Conservation (phyloP, 345 rosid genomes). For the Acer yangbiense region DNA sequence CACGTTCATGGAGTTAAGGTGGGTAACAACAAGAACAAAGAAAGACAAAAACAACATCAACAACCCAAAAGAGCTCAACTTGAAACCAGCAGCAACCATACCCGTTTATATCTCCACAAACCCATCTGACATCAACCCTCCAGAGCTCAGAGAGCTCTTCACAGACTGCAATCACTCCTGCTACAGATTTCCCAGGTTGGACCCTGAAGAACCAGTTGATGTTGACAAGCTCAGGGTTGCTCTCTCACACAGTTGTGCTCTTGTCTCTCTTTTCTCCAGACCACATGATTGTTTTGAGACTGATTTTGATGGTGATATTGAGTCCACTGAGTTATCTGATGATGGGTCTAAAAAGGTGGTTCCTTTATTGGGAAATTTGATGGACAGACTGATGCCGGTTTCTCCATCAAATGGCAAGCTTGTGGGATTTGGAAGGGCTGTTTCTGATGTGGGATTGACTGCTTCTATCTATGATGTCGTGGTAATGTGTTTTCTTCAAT, state of each 20-base stretch:
- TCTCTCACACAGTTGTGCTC: conserved; percentile 56
- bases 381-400: conserved; percentile 46
- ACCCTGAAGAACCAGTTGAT: conserved; percentile 36
- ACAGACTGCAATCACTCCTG: conserved; percentile 62
- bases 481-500: conserved; percentile 34
- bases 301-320: conserved; percentile 8
- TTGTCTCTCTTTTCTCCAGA: conserved; percentile 78
- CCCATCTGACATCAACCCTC: conserved; percentile 50
- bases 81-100: conserved; percentile 30
- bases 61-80: conserved; percentile 16
- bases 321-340: neutral
- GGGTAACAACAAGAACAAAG: conserved; percentile 37
- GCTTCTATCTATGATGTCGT: conserved; percentile 83
- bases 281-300: conserved; percentile 22
- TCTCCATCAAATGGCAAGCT: conserved; percentile 56
- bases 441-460: conserved; percentile 79
- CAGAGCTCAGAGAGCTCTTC: conserved; percentile 53
- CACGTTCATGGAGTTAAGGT: conserved; percentile 53
- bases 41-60: conserved; percentile 15
- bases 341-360: neutral
- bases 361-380: conserved; percentile 35
- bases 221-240: conserved; percentile 66
- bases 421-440: conserved; percentile 87
- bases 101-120: conserved; percentile 66
- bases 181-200: conserved; percentile 51